These are phyloP conservation scores for Leptographium flavum DNA, from an alignment of 2,329 filamentous ascomycete genomes.

Conservation along the genomic window DNA sequence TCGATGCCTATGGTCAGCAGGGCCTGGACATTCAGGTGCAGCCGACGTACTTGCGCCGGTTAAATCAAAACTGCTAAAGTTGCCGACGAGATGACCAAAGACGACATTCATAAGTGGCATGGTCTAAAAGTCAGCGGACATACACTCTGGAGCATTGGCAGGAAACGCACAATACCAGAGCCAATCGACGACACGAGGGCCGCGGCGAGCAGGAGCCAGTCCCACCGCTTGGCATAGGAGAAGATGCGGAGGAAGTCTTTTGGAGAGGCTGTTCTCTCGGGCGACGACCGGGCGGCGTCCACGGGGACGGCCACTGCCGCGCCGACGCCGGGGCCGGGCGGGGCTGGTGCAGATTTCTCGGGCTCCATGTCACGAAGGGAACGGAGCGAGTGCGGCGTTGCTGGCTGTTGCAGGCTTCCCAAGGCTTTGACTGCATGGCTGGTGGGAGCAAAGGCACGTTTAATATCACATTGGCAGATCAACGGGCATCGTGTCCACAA, in stretches of 20 bases:
- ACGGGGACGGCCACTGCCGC: neutral
- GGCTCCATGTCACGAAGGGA: too few relatives aligned
- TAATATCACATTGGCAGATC: too few relatives aligned
- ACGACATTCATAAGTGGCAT: constrained; percentile 46
- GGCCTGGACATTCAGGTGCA: constrained; percentile 18
- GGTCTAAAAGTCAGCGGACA: constrained; percentile 21
- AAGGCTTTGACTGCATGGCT: too few relatives aligned
- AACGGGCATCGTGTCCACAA: too few relatives aligned
- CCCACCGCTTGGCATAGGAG: constrained; percentile 37
- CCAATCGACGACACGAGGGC: constrained; percentile 34
- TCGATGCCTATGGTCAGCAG: constrained; percentile 15
- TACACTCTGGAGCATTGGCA: neutral
- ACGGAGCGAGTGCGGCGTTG: too few relatives aligned
- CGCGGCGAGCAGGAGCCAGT: constrained; percentile 31
- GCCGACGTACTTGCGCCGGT: neutral
- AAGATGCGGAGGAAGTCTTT: constrained; percentile 38
- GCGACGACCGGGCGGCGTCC: neutral
- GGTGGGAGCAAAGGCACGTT: too few relatives aligned
- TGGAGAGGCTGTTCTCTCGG: constrained; percentile 21
- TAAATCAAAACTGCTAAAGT: constrained; percentile 27
- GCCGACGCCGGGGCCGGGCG: too few relatives aligned
- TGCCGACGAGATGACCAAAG: constrained; percentile 36
- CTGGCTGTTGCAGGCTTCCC: too few relatives aligned
- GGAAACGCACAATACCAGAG: constrained; percentile 27
- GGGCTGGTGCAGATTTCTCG: too few relatives aligned